A percentile compares a stretch with the other conserved stretches of the same genome.
Conservation (phyloP, 2,329 filamentous ascomycete genomes). For the Emergomyces orientalis region DNA sequence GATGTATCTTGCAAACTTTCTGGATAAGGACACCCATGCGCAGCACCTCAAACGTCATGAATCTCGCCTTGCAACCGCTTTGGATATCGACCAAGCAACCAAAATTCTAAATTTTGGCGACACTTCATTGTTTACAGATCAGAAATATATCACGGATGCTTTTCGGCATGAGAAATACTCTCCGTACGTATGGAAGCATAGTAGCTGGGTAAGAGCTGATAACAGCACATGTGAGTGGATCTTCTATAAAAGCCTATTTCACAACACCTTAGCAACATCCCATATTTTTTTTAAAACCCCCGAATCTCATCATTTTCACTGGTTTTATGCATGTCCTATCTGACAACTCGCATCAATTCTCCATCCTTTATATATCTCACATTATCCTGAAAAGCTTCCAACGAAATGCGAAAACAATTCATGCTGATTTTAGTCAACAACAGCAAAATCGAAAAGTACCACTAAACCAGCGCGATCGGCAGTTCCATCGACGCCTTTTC, state of each 20-base stretch:
- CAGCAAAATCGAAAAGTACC: conserved; percentile 20
- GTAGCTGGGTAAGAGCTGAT: conserved; percentile 23
- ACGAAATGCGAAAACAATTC: not conserved
- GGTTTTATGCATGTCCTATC: not conserved
- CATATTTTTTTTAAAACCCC: not conserved
- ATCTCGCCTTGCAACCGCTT: conserved; percentile 64
- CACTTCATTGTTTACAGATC: not conserved
- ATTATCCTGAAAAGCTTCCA: not conserved
- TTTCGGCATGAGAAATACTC: not conserved
- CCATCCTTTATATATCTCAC: not conserved
- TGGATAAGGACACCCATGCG: conserved; percentile 41
- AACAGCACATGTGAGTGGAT: conserved; percentile 27
- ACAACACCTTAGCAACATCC: not conserved
- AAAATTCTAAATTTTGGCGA: conserved; percentile 53
- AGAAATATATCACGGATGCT: not conserved
- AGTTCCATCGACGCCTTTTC: conserved; percentile 67
- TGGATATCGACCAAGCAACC: conserved; percentile 64
- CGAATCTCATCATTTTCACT: not conserved
- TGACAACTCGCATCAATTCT: not conserved
- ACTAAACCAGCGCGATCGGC: conserved; percentile 28
- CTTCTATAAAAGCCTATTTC: not conserved
- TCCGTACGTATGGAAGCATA: not conserved
- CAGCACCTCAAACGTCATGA: conserved; percentile 62
- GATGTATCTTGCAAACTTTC: conserved; percentile 49
- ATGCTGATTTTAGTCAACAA: conserved; percentile 14